Evolutionary conservation across 129 eudicot species (phyloP).

Genomic region (Centella asiatica): DNA sequence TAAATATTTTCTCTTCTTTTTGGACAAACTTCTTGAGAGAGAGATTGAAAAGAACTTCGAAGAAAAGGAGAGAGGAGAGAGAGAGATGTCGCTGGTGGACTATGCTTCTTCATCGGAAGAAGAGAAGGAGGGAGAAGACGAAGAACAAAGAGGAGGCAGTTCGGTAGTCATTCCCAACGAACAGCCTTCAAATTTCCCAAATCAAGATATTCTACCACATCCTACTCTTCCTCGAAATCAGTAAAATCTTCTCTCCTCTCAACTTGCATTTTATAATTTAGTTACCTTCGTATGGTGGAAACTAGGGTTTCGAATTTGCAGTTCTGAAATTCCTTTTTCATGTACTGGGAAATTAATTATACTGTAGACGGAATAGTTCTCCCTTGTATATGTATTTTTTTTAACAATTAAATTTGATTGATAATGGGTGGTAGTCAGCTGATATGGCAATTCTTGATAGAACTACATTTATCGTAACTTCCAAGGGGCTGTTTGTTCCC

Average conservation of each 20-base stretch:
- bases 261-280: not conserved
- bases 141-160: constrained; percentile 7
- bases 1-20: too few relatives aligned
- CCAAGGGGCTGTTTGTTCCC: too few relatives aligned
- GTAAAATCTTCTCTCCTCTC: constrained; percentile 17
- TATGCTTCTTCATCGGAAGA: constrained; percentile 73
- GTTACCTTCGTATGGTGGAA: not conserved
- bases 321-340: not conserved
- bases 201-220: not conserved
- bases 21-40: not conserved
- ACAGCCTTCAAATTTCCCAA: not conserved
- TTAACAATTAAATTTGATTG: too few relatives aligned
- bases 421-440: too few relatives aligned
- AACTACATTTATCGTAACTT: too few relatives aligned
- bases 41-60: not conserved
- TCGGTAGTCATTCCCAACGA: not conserved
- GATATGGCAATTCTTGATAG: too few relatives aligned
- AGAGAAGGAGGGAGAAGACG: constrained; percentile 24
- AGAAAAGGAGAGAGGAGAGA: not conserved
- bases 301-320: not conserved
- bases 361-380: too few relatives aligned
- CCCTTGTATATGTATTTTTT: too few relatives aligned
- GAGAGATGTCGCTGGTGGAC: constrained; percentile 72
- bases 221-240: constrained; percentile 14
- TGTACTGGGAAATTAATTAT: too few relatives aligned